Percentiles rank a stretch among this genome's conserved stretches.
These are phyloP conservation scores for Babjeviella inositovora DNA, from an alignment of 805 yeast species.

Conservation along the genomic window DNA sequence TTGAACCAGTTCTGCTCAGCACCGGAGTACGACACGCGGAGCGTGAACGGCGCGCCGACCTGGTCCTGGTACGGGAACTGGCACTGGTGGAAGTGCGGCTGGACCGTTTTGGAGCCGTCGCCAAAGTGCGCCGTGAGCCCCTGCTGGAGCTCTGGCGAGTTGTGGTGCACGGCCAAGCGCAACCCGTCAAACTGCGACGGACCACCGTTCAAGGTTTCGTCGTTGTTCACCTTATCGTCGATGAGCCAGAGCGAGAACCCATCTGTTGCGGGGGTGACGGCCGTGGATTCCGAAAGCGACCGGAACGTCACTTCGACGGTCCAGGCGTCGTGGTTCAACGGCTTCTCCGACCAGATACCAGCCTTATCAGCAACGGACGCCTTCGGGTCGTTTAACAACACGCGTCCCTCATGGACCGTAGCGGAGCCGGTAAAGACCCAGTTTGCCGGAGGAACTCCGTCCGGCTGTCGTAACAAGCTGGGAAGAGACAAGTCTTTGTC, in stretches of 20 bases:
- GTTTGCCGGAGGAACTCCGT: too few relatives aligned
- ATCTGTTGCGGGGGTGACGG: slow-evolving; percentile 17
- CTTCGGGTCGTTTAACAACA: too few relatives aligned
- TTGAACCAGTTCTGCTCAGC: slow-evolving; percentile 25
- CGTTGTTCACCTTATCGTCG: slow-evolving; percentile 9
- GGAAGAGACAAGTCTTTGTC: too few relatives aligned
- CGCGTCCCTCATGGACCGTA: too few relatives aligned
- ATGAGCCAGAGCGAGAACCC: slow-evolving; percentile 46
- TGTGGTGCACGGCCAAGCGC: slow-evolving; percentile 38
- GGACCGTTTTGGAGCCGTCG: slow-evolving; percentile 32
- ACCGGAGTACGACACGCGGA: slow-evolving; percentile 45
- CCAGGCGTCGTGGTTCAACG: slow-evolving; percentile 19
- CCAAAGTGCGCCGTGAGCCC: slow-evolving; percentile 42
- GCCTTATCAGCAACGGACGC: too few relatives aligned
- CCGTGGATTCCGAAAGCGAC: slow-evolving; percentile 29
- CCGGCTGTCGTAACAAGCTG: too few relatives aligned
- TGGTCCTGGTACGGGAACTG: slow-evolving; percentile 43
- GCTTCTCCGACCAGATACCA: slow-evolving; percentile 21
- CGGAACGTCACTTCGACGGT: slow-evolving; percentile 50
- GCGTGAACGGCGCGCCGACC: slow-evolving; percentile 54
- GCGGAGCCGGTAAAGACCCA: too few relatives aligned
- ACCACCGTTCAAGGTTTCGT: slow-evolving; percentile 21
- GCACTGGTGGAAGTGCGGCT: slow-evolving; percentile 34
- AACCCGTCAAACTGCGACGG: slow-evolving; percentile 48
- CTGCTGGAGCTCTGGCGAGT: slow-evolving; percentile 22